A percentile compares a stretch with the other conserved stretches of the same genome.
Conservation (phyloP, 352 stramenopile genomes). For the Blastocystis sp. region DNA sequence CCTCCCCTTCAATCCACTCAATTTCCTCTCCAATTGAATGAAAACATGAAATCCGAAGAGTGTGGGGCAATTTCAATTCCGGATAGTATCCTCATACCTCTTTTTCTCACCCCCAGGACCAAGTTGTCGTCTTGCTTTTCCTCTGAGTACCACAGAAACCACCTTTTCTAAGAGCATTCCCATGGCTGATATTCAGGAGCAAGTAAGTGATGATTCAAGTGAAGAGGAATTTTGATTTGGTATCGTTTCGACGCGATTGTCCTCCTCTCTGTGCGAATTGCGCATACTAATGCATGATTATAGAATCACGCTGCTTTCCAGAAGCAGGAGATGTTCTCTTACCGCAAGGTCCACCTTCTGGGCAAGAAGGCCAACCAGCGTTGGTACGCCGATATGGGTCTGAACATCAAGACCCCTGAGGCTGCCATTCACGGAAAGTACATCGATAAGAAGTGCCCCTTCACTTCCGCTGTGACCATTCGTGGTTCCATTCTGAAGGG, state of each 20-base stretch:
- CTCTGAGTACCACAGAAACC: neutral
- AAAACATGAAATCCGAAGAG: too few species aligned
- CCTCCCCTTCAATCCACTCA: too few species aligned
- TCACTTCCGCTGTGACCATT: constrained; percentile 97
- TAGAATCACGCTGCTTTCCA: constrained; percentile 97
- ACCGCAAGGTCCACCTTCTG: constrained; percentile 52
- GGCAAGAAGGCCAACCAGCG: constrained; percentile 56
- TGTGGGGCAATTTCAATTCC: too few species aligned
- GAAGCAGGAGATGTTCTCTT: constrained; percentile 73
- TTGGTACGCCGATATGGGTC: constrained; percentile 53
- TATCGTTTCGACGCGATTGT: neutral
- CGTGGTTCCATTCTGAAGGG: constrained; percentile 92
- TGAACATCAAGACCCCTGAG: constrained; percentile 44
- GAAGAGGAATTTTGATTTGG: neutral
- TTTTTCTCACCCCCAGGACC: too few species aligned
- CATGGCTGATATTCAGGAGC: constrained; percentile 52
- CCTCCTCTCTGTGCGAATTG: too few species aligned
- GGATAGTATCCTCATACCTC: too few species aligned
- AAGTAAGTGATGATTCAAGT: constrained; percentile 13
- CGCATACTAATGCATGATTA: neutral
- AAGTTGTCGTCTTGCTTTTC: too few species aligned
- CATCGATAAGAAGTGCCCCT: constrained; percentile 99
- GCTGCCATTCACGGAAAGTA: constrained; percentile 79
- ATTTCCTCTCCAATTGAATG: too few species aligned
- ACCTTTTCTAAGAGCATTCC: constrained; percentile 33